Evolutionary conservation across 164 flowering plant species (phyloP), one percentile per base, ranked within the genome.

Genomic region (Dillenia turbinata): DNA sequence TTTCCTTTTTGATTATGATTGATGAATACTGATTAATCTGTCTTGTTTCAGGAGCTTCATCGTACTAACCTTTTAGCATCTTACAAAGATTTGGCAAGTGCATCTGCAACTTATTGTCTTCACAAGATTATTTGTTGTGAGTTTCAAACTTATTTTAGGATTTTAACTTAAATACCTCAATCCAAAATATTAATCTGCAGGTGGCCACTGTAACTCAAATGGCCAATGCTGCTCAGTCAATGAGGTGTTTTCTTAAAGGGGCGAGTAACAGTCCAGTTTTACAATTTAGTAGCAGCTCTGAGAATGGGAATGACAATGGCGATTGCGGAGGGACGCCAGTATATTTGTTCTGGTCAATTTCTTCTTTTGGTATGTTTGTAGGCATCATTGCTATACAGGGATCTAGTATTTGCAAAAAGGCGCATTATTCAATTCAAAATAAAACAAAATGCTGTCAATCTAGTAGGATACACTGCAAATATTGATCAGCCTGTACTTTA

Each of bases 281-380:
- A 58, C 85, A 83, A 61, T 92, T 86, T 77, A 78, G 86, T 61
- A 60, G 52, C 56, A 47, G 44, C 58, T 66, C 80, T 10, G 84
- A 75, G 52, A 74, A 78, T 60, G 52, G 48, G 16, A 72, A 70
- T 73, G 94, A 89, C 62, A 11, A 59, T 63, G 96, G 95, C 50
- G 98, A 87, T 66, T 79, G 90, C 66, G 90, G 86, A 44, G 94
- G 89, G 8, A 66, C 81, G 17, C 83, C 92, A 33, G 89, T 84
- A 59, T 89, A 76, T 69, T 54, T 65, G 57, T 85, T 77, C 65
- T 79, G 60, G 82, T 61, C 89, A 44, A 67, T 87, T 61, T 62
- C 85, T 60, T 70, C 61, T 46, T 75, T 83, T 60, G 98, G 98
- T 87, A 81, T 60, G 77, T 14, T 52, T 61, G 40, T 33, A 33